Percentiles rank a stretch among this genome's conserved stretches.
phyloP scores from a whole-genome alignment of 1,139 yeast genomes.

The Sugiyamaella neomexicana region DNA sequence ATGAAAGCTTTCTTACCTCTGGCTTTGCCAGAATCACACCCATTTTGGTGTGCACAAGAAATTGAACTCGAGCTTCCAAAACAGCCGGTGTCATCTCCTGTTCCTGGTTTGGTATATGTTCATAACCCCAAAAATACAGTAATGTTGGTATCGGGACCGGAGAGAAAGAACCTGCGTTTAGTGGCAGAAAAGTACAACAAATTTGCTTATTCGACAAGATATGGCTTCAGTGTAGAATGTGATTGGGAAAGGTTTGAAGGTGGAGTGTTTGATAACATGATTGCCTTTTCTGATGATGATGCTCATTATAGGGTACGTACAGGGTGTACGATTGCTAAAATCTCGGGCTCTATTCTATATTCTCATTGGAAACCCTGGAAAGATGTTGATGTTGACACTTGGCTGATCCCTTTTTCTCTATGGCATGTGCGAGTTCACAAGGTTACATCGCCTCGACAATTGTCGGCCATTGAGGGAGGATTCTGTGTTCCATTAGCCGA shows the following conservation, averaged over 20 bases:
- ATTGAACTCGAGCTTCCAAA: slow-evolving; percentile 10
- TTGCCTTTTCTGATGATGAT: slow-evolving; percentile 28
- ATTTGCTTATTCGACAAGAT: slow-evolving; percentile 40
- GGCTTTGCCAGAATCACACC: slow-evolving; percentile 30
- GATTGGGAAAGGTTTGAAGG: slow-evolving; percentile 26
- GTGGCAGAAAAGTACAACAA: slow-evolving; percentile 38
- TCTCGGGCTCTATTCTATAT: slow-evolving; percentile 30
- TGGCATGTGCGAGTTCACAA: slow-evolving; percentile 37
- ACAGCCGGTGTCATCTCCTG: background rate
- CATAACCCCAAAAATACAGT: slow-evolving; percentile 32
- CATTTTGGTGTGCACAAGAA: slow-evolving; percentile 29
- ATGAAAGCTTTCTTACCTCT: slow-evolving; percentile 35
- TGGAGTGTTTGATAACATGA: slow-evolving; percentile 32
- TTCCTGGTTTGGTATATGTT: slow-evolving; percentile 30
- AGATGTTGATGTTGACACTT: slow-evolving; percentile 35
- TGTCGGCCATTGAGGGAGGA: slow-evolving; percentile 35
- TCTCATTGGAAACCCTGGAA: slow-evolving; percentile 34
- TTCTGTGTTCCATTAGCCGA: slow-evolving; percentile 23
- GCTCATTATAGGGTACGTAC: slow-evolving; percentile 27
- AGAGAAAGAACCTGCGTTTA: slow-evolving; percentile 29
- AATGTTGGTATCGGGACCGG: slow-evolving; percentile 36
- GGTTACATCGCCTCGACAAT: slow-evolving; percentile 24
- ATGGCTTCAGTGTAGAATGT: slow-evolving; percentile 37
- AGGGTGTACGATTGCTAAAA: slow-evolving; percentile 29
- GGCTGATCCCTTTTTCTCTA: slow-evolving; percentile 31